Base-by-base conservation (phyloP, 1,139 yeast genomes). In the Protomyces arabidopsidicola region DNA sequence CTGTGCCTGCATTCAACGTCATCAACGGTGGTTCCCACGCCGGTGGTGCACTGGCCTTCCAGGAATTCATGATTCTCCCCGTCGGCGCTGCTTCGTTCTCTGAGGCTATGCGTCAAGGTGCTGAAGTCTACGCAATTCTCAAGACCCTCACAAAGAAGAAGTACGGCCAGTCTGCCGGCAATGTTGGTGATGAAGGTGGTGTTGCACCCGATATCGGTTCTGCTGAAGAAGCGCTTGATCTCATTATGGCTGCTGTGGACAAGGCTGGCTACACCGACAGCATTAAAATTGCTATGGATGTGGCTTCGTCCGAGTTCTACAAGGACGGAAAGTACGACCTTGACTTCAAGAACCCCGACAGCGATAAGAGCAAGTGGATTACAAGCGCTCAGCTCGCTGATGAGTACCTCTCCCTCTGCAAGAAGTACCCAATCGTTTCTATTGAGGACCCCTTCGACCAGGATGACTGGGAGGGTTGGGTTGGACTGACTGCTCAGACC, bases 141-240 rank as follows among this genome's bases (percentile, higher is more conserved):
- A 91, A 91, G 84, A 79, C 90, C 70, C 81, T 88, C 74, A 86
- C 97, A 78, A 88, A 88, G 85, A 85, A 88, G 85, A 83, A 81
- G 78, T 91, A 90, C 85, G 98, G 98, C 77, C 86, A 88, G 76
- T 86, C 95, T 69, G 98, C 98, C 74, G 97, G 96, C 81, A 91
- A 91, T 82, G 97, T 91, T 76, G 98, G 98, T 85, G 98, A 91
- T 80, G 97, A 91, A 84, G 97, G 98, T 86, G 98, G 98, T 84
- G 96, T 91, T 82, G 97, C 97, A 74, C 98, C 98, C 78, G 88
- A 89, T 80, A 85, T 91, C 73, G 83, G 86, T 71, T 84, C 96
- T 72, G 90, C 98, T 76, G 88, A 84, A 78, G 97, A 91, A 83
- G 97, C 97, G 72, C 82, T 91, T 73, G 96, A 90, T 81, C 86